Evolutionary conservation across 768 basidiomycete species (phyloP).

Genomic region (Russula emetica): DNA sequence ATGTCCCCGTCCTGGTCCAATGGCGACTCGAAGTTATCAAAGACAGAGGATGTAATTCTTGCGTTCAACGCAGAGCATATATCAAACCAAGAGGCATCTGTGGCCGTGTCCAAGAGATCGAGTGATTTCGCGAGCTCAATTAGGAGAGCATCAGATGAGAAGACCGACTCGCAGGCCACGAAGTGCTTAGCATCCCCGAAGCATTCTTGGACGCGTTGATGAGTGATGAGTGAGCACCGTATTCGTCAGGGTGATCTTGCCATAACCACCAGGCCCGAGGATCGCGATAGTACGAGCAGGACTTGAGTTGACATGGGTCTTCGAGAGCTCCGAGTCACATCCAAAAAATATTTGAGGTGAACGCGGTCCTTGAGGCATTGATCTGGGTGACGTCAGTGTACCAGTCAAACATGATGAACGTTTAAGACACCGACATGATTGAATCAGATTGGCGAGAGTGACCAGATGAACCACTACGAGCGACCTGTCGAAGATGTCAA

Average conservation of each 20-base stretch:
- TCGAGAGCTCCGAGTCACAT: background rate
- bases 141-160: constrained; percentile 2
- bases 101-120: background rate
- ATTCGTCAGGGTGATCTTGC: constrained; percentile 6
- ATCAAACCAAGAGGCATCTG: background rate
- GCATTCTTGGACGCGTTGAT: background rate
- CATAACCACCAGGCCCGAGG: constrained; percentile 7
- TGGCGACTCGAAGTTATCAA: too few species aligned
- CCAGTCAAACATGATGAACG: too few species aligned
- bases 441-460: too few species aligned
- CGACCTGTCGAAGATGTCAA: background rate
- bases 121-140: background rate
- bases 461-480: too few species aligned
- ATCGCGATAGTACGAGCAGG: constrained; percentile 12
- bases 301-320: background rate
- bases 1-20: too few species aligned
- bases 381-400: background rate
- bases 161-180: constrained; percentile 2
- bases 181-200: constrained; percentile 3
- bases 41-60: background rate
- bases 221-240: constrained; percentile 7
- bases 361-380: background rate
- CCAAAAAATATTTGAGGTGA: too few species aligned
- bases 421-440: background rate
- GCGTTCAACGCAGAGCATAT: background rate